Percentiles rank a stretch among this genome's conserved stretches.
Conservation (phyloP, 2,329 filamentous ascomycete genomes). For the Ophiocordyceps unilateralis region DNA sequence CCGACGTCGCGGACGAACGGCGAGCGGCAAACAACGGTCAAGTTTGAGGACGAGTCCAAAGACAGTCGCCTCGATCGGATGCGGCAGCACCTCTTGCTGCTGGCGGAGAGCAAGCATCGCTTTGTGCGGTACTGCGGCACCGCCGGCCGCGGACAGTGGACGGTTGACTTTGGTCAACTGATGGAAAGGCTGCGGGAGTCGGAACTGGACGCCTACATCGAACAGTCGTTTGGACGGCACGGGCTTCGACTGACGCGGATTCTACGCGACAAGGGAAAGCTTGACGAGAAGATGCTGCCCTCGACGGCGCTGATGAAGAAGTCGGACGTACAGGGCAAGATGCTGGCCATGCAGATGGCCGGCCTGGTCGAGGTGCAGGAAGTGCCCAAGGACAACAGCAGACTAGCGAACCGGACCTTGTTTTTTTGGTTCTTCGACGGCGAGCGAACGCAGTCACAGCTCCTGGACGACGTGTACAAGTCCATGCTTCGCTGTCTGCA, state of each 20-base stretch:
- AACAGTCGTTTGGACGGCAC: conserved; percentile 56
- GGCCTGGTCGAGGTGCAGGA: conserved; percentile 88
- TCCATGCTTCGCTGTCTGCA: conserved; percentile 74
- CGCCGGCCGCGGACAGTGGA: conserved; percentile 56
- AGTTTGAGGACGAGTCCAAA: conserved; percentile 31
- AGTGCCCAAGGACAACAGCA: conserved; percentile 72
- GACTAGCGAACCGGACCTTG: conserved; percentile 66
- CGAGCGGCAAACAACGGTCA: conserved; percentile 24
- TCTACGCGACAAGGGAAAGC: conserved; percentile 68
- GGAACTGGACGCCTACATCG: conserved; percentile 69
- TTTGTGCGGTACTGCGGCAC: conserved; percentile 53
- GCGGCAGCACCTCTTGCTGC: conserved; percentile 55
- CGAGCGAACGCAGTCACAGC: conserved; percentile 48
- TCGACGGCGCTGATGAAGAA: conserved; percentile 70
- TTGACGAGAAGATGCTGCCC: conserved; percentile 85
- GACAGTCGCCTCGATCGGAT: conserved; percentile 38
- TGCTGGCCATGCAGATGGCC: conserved; percentile 70
- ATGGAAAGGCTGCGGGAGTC: conserved; percentile 52
- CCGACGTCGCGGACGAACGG: conserved; percentile 15
- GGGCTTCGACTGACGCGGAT: conserved; percentile 76
- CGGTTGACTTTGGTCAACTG: conserved; percentile 63
- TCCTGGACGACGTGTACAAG: conserved; percentile 76
- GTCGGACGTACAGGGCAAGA: conserved; percentile 66
- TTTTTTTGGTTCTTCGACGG: conserved; percentile 87
- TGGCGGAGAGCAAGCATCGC: conserved; percentile 49